Percentiles rank a stretch among this genome's conserved stretches.
These are phyloP conservation scores for Lentithecium fluviatile DNA, from an alignment of 495 filamentous ascomycete genomes.

Conservation along the genomic window DNA sequence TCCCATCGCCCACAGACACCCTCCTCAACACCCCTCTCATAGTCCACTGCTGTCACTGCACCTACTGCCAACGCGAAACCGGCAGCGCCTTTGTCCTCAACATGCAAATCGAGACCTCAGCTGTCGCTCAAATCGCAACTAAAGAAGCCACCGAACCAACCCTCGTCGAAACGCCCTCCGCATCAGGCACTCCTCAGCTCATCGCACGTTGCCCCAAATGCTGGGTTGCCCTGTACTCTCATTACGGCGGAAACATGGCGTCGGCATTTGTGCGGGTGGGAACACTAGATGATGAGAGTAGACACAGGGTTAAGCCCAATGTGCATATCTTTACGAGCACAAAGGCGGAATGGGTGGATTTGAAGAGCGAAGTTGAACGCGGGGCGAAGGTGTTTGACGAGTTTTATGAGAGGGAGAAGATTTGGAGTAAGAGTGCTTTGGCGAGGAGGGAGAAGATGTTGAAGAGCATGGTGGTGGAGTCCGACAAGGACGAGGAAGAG, in stretches of 20 bases:
- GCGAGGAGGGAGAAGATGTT: constrained; percentile 10
- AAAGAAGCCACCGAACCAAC: not conserved
- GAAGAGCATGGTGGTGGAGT: constrained; percentile 3
- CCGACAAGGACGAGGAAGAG: constrained; percentile 4
- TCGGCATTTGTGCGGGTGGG: constrained; percentile 26
- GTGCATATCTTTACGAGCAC: constrained; percentile 31
- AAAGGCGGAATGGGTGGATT: constrained; percentile 32
- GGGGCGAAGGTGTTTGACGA: constrained; percentile 18
- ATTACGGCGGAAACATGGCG: constrained; percentile 10
- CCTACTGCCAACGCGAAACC: constrained; percentile 42
- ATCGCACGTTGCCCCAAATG: constrained; percentile 30
- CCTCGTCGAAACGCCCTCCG: constrained; percentile 21
- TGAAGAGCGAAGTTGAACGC: constrained; percentile 15
- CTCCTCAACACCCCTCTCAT: constrained; percentile 23
- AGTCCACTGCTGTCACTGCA: constrained; percentile 43
- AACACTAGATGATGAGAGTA: constrained; percentile 27
- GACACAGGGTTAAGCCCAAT: constrained; percentile 15
- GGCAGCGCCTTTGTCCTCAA: constrained; percentile 44
- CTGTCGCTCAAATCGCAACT: constrained; percentile 1
- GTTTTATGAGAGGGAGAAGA: constrained; percentile 21
- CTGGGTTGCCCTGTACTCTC: constrained; percentile 21
- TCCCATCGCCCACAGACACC: not conserved
- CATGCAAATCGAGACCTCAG: constrained; percentile 27
- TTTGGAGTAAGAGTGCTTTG: constrained; percentile 17
- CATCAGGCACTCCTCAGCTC: constrained; percentile 18